Evolutionary conservation across 2,329 filamentous ascomycete genomes (phyloP), one percentile per base, ranked within the genome.

Genomic region (Cladosporium velox): DNA sequence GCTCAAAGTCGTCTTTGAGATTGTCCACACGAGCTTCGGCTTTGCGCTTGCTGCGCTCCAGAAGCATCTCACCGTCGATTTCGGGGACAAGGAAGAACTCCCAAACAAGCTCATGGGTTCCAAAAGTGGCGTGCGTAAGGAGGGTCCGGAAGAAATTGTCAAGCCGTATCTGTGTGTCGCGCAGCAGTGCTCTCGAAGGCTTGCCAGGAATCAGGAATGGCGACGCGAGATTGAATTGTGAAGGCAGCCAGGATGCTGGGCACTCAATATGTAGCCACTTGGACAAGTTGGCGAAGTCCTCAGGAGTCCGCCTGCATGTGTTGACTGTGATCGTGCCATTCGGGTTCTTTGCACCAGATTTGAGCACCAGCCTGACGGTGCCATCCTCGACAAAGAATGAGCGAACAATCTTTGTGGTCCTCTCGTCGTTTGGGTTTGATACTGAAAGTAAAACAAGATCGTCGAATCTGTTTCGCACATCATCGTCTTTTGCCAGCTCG

Each of bases 41-140:
- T 79, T 99, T 99, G 68, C 93, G 87, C 65, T 88, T 88, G 69
- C 91, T 96, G 59, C 95, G 88, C 77, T 96, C 90, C 63, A 91
- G 90, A 85, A 98, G 94, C 87, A 93, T 92, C 24, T 92, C 88
- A 0, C 91, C 86, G 75, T 97, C 92, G 59, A 99, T 87, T 71
- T 99, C 95, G 1, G 95, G 95, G 14, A 99, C 93, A 0, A 99
- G 85, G 79, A 99, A 97, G 80, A 99, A 99, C 73, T 99, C 95
- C 96, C 95, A 99, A 2, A 99, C 85, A 86, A 98, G 92, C 80
- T 99, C 95, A 75, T 99, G 96, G 0, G 92, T 97, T 0, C 92
- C 87, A 75, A 99, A 97, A 0, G 95, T 98, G 3, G 94, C 91
- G 74, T 99, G 95, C 10, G 87, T 85, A 30, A 99, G 84, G 69